Base-by-base conservation (phyloP, 768 basidiomycete genomes). In the Tylopilus felleus region DNA sequence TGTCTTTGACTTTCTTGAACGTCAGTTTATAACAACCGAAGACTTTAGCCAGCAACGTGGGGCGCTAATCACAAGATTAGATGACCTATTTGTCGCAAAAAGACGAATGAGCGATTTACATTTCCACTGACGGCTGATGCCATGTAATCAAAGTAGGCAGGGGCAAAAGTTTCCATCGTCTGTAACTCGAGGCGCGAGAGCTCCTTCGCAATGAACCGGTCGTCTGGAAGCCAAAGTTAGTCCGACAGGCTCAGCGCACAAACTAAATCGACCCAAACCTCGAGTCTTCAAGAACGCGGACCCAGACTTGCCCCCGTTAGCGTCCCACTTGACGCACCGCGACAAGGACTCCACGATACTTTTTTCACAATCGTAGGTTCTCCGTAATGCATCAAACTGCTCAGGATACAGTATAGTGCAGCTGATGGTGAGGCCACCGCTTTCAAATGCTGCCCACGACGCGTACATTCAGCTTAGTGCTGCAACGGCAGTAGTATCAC, bases 171-270 rank as follows among this genome's bases (percentile, higher is more conserved):
- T 61, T 95, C 92, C 85, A 98, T 90, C 0, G 92, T 91, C 67
- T 96, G 92, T 60, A 98, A 74, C 65, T 99, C 97, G 28, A 90
- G 79, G 53, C 83, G 80, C 0, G 95, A 96, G 25, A 98, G 80
- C 61, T 98, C 96, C 65, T 99, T 99, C 31, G 96, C 93, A 60
- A 99, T 97, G 77, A 98, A 98, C 7, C 97, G 93, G 68, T 98
- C 94, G 65, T 99, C 96, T 97, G 52, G 17, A 12, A 57, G 22
- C 14, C 38, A 43, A 43, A 14, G 41, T 39, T 2, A 61, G 27
- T 35, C 47, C 45, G 38, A 17, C 14, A 14, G 19, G 2, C 22
- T 12, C 12, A 28, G 16, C 9, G n/a, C 33, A 46, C 40, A 47
- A 36, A 50, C 25, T 35, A 47, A 19, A 53, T 22, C 21, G 4